Conservation (phyloP, 2,329 filamentous ascomycete species). For the Trichophyton simii region DNA sequence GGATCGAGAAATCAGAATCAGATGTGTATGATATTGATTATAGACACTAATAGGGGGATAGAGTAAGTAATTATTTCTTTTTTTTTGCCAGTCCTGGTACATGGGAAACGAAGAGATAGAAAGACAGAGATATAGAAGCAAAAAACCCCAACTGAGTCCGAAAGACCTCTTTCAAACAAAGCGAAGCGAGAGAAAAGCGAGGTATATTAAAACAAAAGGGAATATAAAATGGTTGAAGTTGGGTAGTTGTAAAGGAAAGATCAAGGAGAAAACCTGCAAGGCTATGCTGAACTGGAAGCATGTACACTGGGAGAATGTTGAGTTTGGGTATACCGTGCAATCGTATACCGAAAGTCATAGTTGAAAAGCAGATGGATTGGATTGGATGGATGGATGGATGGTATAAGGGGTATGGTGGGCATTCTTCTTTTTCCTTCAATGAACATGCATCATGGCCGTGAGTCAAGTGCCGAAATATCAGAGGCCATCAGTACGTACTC, state of each 20-base stretch:
- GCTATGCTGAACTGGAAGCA: constrained; percentile 2
- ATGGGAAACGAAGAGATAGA: not conserved
- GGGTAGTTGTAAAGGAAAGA: not conserved
- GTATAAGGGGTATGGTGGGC: not conserved
- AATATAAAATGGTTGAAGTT: not conserved
- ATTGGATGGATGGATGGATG: not conserved
- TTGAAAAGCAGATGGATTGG: not conserved
- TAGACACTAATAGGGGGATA: not conserved
- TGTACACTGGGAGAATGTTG: not conserved
- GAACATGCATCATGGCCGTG: not conserved
- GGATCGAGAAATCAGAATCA: not conserved
- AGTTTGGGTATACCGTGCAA: not conserved
- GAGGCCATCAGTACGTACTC: not conserved
- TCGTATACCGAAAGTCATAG: not conserved
- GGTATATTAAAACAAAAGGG: not conserved
- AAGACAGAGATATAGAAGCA: not conserved
- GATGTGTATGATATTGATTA: not conserved
- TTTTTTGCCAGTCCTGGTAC: not conserved
- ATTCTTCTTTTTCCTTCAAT: not conserved
- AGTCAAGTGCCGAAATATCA: not conserved
- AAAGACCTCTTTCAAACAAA: not conserved
- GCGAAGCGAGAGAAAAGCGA: not conserved
- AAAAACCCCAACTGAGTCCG: not conserved
- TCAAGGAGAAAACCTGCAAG: not conserved
- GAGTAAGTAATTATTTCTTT: not conserved